Evolutionary conservation across 768 basidiomycete genomes (phyloP).

Genomic region (Baorangia bicolor): DNA sequence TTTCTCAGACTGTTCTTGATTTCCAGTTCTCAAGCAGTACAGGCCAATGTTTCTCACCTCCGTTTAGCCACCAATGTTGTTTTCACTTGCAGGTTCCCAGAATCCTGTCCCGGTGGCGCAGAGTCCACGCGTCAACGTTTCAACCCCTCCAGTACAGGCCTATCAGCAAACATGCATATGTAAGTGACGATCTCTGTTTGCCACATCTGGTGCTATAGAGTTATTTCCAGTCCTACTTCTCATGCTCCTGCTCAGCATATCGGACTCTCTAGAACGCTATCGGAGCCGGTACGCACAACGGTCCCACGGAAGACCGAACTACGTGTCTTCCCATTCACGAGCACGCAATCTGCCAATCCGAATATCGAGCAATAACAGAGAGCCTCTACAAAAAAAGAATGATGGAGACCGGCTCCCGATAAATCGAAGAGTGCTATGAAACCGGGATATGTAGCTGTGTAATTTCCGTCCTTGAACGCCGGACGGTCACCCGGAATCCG

Average conservation of each 20-base stretch:
- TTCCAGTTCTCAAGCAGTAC: constrained; percentile 14
- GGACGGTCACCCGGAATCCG: constrained; percentile 15
- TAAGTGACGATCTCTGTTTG: constrained; percentile 6
- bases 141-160: constrained; percentile 1
- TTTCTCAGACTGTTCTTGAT: neutral
- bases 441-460: neutral
- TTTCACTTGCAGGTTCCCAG: constrained; percentile 13
- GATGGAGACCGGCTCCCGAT: constrained; percentile 15
- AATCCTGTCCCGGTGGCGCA: neutral
- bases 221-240: constrained; percentile 13
- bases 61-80: neutral
- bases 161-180: constrained; percentile 19
- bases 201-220: neutral
- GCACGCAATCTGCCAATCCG: neutral
- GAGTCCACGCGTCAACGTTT: neutral
- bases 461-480: neutral
- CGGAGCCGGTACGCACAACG: constrained; percentile 6
- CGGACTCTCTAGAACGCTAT: constrained; percentile 2
- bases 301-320: neutral
- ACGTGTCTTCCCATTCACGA: neutral
- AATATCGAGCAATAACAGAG: neutral
- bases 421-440: constrained; percentile 3
- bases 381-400: neutral
- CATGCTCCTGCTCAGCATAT: neutral
- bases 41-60: constrained; percentile 13